Conservation (phyloP, 2,329 filamentous ascomycete genomes). For the Fusarium albosuccineum region DNA sequence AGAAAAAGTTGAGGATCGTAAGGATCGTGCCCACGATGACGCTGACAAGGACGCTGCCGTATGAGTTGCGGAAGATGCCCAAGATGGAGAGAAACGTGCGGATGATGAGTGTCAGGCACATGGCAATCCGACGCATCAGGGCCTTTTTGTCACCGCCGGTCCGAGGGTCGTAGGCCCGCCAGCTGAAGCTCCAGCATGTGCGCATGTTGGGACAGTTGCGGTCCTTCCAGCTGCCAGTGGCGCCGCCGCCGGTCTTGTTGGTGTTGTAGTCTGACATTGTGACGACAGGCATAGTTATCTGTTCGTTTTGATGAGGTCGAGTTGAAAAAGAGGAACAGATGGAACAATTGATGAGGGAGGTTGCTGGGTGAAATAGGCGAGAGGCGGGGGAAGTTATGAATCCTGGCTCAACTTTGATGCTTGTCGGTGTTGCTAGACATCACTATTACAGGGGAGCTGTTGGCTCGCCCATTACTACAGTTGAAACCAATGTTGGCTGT, state of each 20-base stretch:
- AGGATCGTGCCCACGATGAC: not conserved
- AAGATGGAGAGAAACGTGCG: constrained; percentile 4
- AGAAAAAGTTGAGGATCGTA: constrained; percentile 5
- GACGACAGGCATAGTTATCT: not conserved
- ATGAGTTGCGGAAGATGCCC: not conserved
- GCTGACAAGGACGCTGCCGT: not conserved
- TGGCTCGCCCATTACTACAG: not conserved
- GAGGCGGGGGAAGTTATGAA: not conserved
- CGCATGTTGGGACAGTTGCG: constrained; percentile 11
- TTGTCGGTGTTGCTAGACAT: not conserved
- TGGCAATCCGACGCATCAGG: not conserved
- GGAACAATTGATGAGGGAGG: not conserved
- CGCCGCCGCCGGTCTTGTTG: not conserved
- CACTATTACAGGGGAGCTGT: not conserved
- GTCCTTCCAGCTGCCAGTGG: not conserved
- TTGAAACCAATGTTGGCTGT: not conserved
- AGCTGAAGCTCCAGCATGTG: constrained; percentile 4
- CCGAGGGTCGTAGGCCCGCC: not conserved
- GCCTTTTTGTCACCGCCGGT: not conserved
- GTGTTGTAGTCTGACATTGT: not conserved
- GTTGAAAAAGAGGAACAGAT: not conserved
- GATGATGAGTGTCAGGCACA: not conserved
- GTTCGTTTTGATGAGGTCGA: not conserved
- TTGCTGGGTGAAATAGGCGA: not conserved
- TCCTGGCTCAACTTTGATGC: not conserved